A percentile compares a stretch with the other conserved stretches of the same genome.
Conservation (phyloP, 176 grass and related monocot species). For the Hyparrhenia diplandra region DNA sequence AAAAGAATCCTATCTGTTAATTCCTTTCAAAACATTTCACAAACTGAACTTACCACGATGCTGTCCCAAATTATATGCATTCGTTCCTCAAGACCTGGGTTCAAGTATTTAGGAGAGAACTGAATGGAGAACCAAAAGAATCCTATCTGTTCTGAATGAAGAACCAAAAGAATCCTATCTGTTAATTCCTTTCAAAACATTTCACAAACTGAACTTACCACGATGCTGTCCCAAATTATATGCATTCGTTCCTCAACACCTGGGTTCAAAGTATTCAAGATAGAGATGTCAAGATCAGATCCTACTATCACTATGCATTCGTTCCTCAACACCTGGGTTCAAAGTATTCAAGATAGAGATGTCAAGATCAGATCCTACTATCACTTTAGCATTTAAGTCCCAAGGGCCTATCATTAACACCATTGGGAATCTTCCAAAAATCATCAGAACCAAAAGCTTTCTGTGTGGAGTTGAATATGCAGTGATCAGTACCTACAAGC, state of each 20-base stretch:
- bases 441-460: conserved; percentile 91
- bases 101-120: conserved; percentile 25
- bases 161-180: background rate
- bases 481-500: conserved; percentile 99
- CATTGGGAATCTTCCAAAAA: conserved; percentile 93
- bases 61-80: conserved; percentile 96
- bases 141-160: no score
- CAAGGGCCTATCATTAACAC: conserved; percentile 70
- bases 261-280: conserved; percentile 34
- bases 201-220: conserved; percentile 60
- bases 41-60: conserved; percentile 83
- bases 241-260: conserved; percentile 96
- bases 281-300: conserved; percentile 5
- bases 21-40: background rate
- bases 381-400: background rate
- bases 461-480: conserved; percentile 91
- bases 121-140: no score
- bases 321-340: no score
- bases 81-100: conserved; percentile 82
- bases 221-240: conserved; percentile 91
- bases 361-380: background rate
- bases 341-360: no score
- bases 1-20: background rate
- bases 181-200: background rate
- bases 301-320: background rate